These are phyloP conservation scores for Agaricus subrufescens DNA, from an alignment of 768 basidiomycete genomes.

Conservation along the genomic window DNA sequence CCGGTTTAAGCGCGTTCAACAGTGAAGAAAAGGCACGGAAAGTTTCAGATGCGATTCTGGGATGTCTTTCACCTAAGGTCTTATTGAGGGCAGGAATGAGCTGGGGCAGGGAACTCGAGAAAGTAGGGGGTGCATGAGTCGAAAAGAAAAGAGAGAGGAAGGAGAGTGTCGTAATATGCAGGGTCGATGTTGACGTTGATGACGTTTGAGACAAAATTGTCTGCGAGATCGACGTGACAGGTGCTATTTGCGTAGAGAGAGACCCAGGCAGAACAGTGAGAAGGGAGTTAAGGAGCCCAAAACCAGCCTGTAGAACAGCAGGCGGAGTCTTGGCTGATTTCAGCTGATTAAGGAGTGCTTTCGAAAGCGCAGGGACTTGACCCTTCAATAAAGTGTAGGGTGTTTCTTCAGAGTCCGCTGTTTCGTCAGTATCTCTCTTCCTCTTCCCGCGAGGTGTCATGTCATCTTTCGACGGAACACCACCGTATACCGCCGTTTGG, in stretches of 20 bases:
- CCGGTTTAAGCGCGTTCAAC: conserved; percentile 68
- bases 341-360: conserved; percentile 81
- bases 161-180: conserved; percentile 80
- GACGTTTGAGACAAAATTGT: conserved; percentile 61
- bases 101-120: conserved; percentile 52
- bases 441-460: conserved; percentile 57
- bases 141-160: conserved; percentile 86
- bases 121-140: conserved; percentile 56
- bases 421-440: conserved; percentile 69
- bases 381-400: conserved; percentile 66
- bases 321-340: conserved; percentile 75
- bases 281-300: conserved; percentile 70
- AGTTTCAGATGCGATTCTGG: conserved; percentile 82
- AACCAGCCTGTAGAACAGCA: conserved; percentile 80
- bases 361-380: conserved; percentile 77
- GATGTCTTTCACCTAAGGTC: conserved; percentile 77
- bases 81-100: conserved; percentile 75
- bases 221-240: conserved; percentile 62
- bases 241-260: conserved; percentile 60
- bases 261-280: conserved; percentile 81
- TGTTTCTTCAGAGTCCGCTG: conserved; percentile 70
- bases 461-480: conserved; percentile 47
- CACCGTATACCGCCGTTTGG: conserved; percentile 81
- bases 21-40: conserved; percentile 86
- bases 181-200: conserved; percentile 70